These are phyloP conservation scores for Camillea tinctor DNA, from an alignment of 2,329 filamentous ascomycete species.

Conservation along the genomic window DNA sequence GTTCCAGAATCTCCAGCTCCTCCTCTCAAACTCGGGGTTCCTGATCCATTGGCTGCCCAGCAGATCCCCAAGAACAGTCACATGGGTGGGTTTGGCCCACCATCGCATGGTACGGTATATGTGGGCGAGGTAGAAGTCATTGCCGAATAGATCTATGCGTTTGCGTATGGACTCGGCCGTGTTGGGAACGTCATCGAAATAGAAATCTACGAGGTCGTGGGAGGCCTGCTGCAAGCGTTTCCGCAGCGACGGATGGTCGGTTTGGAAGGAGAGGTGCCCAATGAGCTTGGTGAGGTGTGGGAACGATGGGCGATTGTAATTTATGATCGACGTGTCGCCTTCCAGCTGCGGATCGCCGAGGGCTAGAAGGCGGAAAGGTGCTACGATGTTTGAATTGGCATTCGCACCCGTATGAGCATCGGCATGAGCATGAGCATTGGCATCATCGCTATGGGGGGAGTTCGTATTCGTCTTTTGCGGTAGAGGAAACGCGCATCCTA, in stretches of 20 bases:
- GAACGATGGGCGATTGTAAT: slow-evolving; percentile 50
- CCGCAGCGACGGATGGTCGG: slow-evolving; percentile 45
- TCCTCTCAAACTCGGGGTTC: slow-evolving; percentile 75
- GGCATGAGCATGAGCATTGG: slow-evolving; percentile 10
- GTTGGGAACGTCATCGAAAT: slow-evolving; percentile 66
- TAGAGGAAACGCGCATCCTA: slow-evolving; percentile 75
- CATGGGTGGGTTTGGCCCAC: slow-evolving; percentile 84
- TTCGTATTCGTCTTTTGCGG: slow-evolving; percentile 29
- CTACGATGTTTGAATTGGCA: slow-evolving; percentile 35
- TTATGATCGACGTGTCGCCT: slow-evolving; percentile 80
- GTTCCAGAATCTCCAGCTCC: slow-evolving; percentile 76
- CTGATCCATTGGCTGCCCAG: slow-evolving; percentile 94
- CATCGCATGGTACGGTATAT: slow-evolving; percentile 82
- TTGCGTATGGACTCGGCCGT: slow-evolving; percentile 70
- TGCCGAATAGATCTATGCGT: slow-evolving; percentile 82
- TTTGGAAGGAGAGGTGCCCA: slow-evolving; percentile 48
- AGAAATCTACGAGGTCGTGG: slow-evolving; percentile 61
- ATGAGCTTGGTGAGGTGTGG: slow-evolving; percentile 51
- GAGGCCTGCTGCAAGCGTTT: slow-evolving; percentile 51
- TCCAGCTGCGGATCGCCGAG: slow-evolving; percentile 93
- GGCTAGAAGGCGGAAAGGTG: slow-evolving; percentile 83
- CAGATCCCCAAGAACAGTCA: slow-evolving; percentile 85
- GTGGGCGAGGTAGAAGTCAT: slow-evolving; percentile 92
- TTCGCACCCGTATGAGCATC: background rate
- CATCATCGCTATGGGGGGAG: background rate